A percentile compares a stretch with the other conserved stretches of the same genome.
Evolutionary conservation across 78 protist genomes (phyloP).

Genomic region (Dictyostelium brefeldianum): DNA sequence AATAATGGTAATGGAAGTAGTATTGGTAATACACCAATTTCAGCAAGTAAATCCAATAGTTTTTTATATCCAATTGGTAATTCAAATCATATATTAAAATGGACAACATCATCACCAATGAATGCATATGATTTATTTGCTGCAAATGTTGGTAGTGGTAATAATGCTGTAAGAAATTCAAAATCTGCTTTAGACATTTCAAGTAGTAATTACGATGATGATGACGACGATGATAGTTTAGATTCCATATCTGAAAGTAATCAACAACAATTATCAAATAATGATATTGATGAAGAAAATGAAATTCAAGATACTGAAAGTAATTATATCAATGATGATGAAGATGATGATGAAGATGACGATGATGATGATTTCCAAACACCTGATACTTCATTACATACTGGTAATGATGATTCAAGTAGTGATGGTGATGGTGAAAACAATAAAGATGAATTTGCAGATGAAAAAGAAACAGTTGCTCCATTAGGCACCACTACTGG

Average conservation of each 20-base stretch:
- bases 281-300: neutral
- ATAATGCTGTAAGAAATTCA: conserved; percentile 8
- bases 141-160: neutral
- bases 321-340: neutral
- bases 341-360: conserved; percentile 4
- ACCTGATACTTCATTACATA: conserved; percentile 55
- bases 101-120: conserved; percentile 57
- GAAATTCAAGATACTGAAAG: neutral
- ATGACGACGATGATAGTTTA: neutral
- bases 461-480: no score
- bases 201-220: conserved; percentile 2
- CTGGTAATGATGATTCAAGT: neutral
- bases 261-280: neutral
- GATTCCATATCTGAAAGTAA: neutral
- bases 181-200: conserved; percentile 55
- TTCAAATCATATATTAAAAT: conserved; percentile 22
- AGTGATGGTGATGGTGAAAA: neutral
- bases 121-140: conserved; percentile 36
- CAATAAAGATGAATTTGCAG: neutral
- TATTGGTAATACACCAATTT: conserved; percentile 9
- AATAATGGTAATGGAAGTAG: neutral
- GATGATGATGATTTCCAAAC: conserved; percentile 47
- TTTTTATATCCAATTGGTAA: conserved; percentile 52
- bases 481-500: no score
- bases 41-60: conserved; percentile 21